Evolutionary conservation across 176 grass and related monocot species (phyloP), one percentile per base, ranked within the genome.

Genomic region (Pontederia crassipes): DNA sequence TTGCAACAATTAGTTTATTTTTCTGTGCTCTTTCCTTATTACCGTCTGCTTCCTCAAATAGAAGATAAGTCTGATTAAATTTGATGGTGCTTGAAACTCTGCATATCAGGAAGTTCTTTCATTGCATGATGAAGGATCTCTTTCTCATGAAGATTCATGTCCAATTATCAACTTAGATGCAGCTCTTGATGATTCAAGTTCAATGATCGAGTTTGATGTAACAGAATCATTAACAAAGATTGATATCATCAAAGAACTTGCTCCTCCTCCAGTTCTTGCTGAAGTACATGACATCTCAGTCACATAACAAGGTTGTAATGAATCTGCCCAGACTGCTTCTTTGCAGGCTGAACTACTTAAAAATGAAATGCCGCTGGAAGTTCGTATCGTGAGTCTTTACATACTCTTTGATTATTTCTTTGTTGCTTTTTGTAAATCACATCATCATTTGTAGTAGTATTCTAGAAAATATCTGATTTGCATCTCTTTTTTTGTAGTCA

Each of bases 41-140:
- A 46, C 75, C 75, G 75, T 52, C 52, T 84, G 46, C 15, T 75
- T 54, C 67, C 78, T 48, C 81, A 29, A 4, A 26, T 6, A 78
- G 73, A 83, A 63, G 57, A 78, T 49, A 79, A 72, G 69, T 59
- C 65, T 52, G 17, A 52, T 48, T 17, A 82, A 82, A 60, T 67
- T 74, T 54, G 64, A 69, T 60, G 65, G 45, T 48, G 16, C 52
- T 69, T 35, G 68, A 46, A 78, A 51, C 64, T 79, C 81, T 61
- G 60, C 65, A 66, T 70, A 79, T 47, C 74, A 83, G 66, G 78
- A 80, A 59, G 81, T 78, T 51, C 64, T 84, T 59, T 84, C 75
- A 9, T 65, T 84, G 54, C 79, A 77, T 55, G 79, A 82, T 72
- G 59, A 63, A 67, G 20, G 54, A 59, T 28, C 64, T n/a, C n/a